Base-by-base conservation (phyloP, 306 rosid genomes). In the Malus fusca region DNA sequence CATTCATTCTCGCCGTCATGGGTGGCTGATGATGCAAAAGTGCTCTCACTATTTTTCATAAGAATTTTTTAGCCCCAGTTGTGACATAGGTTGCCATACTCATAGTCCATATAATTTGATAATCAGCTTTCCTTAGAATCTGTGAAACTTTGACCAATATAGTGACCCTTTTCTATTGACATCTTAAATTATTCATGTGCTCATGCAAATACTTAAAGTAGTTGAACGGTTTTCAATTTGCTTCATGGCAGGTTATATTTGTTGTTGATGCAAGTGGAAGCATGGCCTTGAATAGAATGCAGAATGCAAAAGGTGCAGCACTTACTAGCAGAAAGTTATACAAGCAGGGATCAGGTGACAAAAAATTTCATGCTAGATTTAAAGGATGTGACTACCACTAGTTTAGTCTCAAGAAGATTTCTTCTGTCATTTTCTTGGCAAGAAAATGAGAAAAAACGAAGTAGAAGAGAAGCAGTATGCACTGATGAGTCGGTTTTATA, bases 231-330 rank as follows among this genome's bases (percentile, higher is more conserved):
- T 62, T 71, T 48, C 75, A 62, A 63, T 56, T 58, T 66, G n/a
- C 75, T 26, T 73, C 73, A 75, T 78, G 78, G 63, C 84, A 95
- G 98, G 97, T 92, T 60, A 95, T 95, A 81, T 95, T 90, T 90
- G 92, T 95, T 75, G 98, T 92, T 78, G 98, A 95, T 82, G 98
- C 98, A 70, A 95, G 98, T 82, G 98, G 98, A 79, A 95, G 98
- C 86, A 92, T 95, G 98, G 98, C 97, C 69, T 81, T 95, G 83
- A 92, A 95, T 84, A 85, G 98, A 75, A 95, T 95, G 98, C 97
- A 95, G 83, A 95, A 95, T 89, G 98, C 98, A 66, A 92, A 95
- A 83, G 98, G 98, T 80, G 98, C 97, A 8, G 97, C 97, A n/a
- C 96, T 84, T 92, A 85, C 88, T 95, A 59, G 98, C 98, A 26